Evolutionary conservation across 495 filamentous ascomycete species (phyloP).

Genomic region (Penicillium robsamsonii): DNA sequence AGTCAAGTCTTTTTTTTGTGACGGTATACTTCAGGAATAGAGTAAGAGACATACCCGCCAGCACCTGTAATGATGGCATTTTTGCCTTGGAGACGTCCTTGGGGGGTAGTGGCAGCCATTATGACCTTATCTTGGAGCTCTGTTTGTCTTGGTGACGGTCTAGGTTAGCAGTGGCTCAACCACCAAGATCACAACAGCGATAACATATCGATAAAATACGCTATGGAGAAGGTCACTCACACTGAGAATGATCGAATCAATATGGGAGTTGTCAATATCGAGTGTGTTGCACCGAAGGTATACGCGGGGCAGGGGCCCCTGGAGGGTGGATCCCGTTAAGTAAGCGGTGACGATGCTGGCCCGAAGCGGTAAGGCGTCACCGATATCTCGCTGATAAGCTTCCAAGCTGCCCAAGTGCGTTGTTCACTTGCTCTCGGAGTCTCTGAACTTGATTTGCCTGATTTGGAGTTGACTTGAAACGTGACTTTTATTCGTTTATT

Average conservation of each 20-base stretch:
- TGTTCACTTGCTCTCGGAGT: background rate
- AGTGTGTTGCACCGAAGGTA: constrained; percentile 9
- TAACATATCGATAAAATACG: background rate
- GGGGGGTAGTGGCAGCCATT: constrained; percentile 19
- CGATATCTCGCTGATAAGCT: constrained; percentile 16
- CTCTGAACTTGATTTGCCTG: background rate
- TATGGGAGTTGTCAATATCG: background rate
- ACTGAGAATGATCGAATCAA: background rate
- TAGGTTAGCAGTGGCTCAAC: constrained; percentile 13
- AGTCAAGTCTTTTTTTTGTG: background rate
- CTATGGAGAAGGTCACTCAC: background rate
- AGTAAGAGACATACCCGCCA: constrained; percentile 67
- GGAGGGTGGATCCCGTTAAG: constrained; percentile 13
- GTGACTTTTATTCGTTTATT: background rate
- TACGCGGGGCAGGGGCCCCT: constrained; percentile 20
- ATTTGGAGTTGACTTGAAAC: background rate
- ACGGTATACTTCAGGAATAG: background rate
- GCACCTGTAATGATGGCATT: constrained; percentile 92
- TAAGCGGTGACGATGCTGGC: constrained; percentile 12
- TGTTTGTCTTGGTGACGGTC: background rate
- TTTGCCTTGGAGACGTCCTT: constrained; percentile 76
- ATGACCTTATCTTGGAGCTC: constrained; percentile 5
- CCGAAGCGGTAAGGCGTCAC: constrained; percentile 6
- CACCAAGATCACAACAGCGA: background rate
- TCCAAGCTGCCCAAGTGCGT: constrained; percentile 2